These are phyloP conservation scores for Mitragyna speciosa DNA, from an alignment of 257 asterid genomes.

Conservation along the genomic window DNA sequence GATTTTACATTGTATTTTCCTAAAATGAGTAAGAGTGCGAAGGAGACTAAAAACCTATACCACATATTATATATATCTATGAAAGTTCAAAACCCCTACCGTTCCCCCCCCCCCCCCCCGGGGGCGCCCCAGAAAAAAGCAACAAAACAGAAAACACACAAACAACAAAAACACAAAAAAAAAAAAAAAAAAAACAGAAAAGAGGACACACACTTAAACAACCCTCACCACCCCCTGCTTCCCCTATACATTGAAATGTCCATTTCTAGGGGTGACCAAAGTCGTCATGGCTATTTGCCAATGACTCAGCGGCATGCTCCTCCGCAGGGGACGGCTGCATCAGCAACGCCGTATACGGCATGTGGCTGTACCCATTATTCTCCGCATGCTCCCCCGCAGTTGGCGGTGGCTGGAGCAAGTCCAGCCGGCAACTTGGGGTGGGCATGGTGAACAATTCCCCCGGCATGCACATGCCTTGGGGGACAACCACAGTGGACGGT, in stretches of 20 bases:
- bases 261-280: neutral
- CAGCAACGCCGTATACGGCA: constrained; percentile 72
- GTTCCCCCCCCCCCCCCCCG: no score
- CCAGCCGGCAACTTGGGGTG: constrained; percentile 47
- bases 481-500: constrained; percentile 13
- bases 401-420: constrained; percentile 40
- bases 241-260: no score
- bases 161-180: no score
- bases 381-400: constrained; percentile 38
- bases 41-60: neutral
- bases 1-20: constrained; percentile 1
- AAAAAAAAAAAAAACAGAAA: no score
- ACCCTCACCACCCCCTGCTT: neutral
- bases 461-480: neutral
- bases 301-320: constrained; percentile 28
- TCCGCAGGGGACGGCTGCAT: constrained; percentile 54
- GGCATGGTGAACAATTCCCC: neutral
- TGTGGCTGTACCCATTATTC: constrained; percentile 38
- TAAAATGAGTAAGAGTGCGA: neutral
- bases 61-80: neutral
- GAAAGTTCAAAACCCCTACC: neutral
- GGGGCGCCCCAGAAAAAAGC: no score
- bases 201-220: neutral
- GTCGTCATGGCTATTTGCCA: neutral
- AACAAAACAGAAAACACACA: no score